phyloP scores from a whole-genome alignment of 2,329 filamentous ascomycete species.

The Pestalotiopsis fici region DNA sequence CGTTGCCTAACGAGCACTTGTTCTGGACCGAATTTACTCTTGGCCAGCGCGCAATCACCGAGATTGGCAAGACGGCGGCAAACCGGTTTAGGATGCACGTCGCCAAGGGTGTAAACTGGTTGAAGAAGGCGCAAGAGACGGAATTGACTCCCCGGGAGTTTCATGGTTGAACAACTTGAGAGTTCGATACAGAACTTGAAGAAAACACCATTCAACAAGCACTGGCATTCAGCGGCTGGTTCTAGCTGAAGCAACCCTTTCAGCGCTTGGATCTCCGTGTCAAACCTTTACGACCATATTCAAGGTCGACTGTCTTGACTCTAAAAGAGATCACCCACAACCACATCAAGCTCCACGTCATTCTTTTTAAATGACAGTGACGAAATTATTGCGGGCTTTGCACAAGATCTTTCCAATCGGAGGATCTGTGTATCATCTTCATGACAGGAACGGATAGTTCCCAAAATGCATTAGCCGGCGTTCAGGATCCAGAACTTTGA shows the following conservation, averaged over 20 bases:
- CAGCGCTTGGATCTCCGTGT: background rate
- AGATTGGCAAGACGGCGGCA: conserved; percentile 30
- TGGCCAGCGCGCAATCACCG: conserved; percentile 33
- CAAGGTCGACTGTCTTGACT: background rate
- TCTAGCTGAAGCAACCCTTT: background rate
- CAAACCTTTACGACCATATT: background rate
- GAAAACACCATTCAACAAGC: background rate
- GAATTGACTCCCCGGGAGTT: background rate
- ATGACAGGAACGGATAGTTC: background rate
- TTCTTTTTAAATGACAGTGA: background rate
- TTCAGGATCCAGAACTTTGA: background rate
- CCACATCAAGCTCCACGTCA: background rate
- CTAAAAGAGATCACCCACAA: background rate
- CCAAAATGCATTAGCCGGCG: background rate
- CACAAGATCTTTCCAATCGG: background rate
- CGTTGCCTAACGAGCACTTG: conserved; percentile 45
- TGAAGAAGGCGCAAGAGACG: conserved; percentile 10
- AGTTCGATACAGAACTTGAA: background rate
- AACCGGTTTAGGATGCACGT: conserved; percentile 19
- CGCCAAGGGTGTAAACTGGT: conserved; percentile 19
- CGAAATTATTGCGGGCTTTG: background rate
- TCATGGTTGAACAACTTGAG: background rate
- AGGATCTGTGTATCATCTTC: background rate
- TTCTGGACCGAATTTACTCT: conserved; percentile 55
- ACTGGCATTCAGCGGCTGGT: background rate